These are phyloP conservation scores for Trichoderma parareesei DNA, from an alignment of 495 filamentous ascomycete species.

Conservation along the genomic window DNA sequence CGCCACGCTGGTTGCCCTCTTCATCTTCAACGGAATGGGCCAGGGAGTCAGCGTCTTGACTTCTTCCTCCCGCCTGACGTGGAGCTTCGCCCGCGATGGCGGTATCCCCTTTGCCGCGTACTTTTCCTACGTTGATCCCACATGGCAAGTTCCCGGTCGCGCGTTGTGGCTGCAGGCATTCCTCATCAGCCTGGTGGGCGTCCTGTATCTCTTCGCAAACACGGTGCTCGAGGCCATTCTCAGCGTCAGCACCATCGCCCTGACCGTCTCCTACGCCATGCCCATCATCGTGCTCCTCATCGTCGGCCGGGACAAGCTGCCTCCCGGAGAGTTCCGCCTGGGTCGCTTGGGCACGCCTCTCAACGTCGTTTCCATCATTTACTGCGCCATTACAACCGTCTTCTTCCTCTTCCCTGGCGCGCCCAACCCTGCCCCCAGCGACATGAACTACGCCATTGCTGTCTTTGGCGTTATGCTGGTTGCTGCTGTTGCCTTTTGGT, in stretches of 20 bases:
- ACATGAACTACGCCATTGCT: slow-evolving; percentile 42
- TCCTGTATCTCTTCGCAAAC: slow-evolving; percentile 40
- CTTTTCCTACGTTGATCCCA: slow-evolving; percentile 33
- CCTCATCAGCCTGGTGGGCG: slow-evolving; percentile 35
- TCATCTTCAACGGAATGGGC: slow-evolving; percentile 38
- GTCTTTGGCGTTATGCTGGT: slow-evolving; percentile 44
- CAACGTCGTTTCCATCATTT: slow-evolving; percentile 35
- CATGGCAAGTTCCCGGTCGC: slow-evolving; percentile 28
- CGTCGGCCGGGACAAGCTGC: slow-evolving; percentile 35
- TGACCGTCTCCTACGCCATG: slow-evolving; percentile 38
- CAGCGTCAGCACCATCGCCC: slow-evolving; percentile 38
- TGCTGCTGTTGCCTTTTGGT: slow-evolving; percentile 36
- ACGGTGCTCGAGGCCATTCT: slow-evolving; percentile 38
- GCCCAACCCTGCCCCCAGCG: slow-evolving; percentile 30
- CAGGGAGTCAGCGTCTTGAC: slow-evolving; percentile 12
- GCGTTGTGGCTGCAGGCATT: slow-evolving; percentile 37
- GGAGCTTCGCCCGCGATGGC: slow-evolving; percentile 33
- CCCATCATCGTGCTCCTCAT: slow-evolving; percentile 32
- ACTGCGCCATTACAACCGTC: slow-evolving; percentile 34
- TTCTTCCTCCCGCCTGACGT: slow-evolving; percentile 27
- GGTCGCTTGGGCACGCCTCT: slow-evolving; percentile 24
- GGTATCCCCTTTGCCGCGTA: slow-evolving; percentile 27
- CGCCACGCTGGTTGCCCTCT: slow-evolving; percentile 31
- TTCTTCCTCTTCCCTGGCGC: slow-evolving; percentile 39
- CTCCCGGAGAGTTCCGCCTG: slow-evolving; percentile 31